These are phyloP conservation scores for Aeschynomene evenia DNA, from an alignment of 306 rosid species.

Conservation along the genomic window DNA sequence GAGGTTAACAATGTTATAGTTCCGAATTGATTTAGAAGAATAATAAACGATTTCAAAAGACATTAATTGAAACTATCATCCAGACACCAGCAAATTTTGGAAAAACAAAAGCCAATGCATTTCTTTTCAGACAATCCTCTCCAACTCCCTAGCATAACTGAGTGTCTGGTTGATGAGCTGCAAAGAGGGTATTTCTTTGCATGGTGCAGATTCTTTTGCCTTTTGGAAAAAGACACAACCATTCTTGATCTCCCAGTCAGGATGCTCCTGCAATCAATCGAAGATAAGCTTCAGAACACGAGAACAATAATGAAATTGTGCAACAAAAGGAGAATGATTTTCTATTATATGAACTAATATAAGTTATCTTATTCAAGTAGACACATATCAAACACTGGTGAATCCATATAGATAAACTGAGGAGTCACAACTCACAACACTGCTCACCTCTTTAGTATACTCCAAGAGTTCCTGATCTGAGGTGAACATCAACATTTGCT, in stretches of 20 bases:
- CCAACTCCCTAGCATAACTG: conserved; percentile 97
- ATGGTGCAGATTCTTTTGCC: conserved; percentile 89
- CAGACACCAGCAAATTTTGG: conserved; percentile 11
- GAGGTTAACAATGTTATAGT: conserved; percentile 23
- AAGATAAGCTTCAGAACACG: conserved; percentile 8
- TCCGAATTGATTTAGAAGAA: conserved; percentile 17
- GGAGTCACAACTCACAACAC: not conserved
- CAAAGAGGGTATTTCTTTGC: conserved; percentile 96
- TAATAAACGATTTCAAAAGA: conserved; percentile 17
- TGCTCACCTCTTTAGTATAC: conserved; percentile 68
- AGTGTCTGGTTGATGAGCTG: conserved; percentile 98
- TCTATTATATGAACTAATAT: not conserved
- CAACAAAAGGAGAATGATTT: not conserved
- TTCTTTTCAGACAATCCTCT: conserved; percentile 80
- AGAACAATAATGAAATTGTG: not conserved
- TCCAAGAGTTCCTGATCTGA: conserved; percentile 69
- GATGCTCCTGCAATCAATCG: conserved; percentile 71
- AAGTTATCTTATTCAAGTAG: not conserved
- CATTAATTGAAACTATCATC: conserved; percentile 19
- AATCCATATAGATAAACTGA: not conserved
- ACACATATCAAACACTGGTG: not conserved
- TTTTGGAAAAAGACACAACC: conserved; percentile 66
- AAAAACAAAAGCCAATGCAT: conserved; percentile 25
- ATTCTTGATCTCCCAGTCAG: conserved; percentile 84
- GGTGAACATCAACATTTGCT: conserved; percentile 65